Evolutionary conservation across 305 asterid genomes (phyloP).

Genomic region (Striga hermonthica): DNA sequence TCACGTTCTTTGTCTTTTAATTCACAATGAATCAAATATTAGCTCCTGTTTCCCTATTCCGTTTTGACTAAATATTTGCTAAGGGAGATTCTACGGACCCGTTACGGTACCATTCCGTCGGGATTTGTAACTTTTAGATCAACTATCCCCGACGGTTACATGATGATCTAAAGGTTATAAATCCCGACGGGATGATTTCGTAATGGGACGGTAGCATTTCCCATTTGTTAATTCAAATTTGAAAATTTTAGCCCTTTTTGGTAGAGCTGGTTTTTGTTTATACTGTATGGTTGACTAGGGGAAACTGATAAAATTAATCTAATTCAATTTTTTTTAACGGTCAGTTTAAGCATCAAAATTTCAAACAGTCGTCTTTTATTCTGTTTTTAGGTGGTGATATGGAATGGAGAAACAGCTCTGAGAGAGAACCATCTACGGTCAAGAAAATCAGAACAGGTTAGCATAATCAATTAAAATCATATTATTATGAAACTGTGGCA

Average conservation of each 20-base stretch:
- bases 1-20: conserved; percentile 31
- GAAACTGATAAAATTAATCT: conserved; percentile 7
- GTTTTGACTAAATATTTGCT: conserved; percentile 6
- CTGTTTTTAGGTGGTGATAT: conserved; percentile 56
- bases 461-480: conserved; percentile 6
- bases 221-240: no score
- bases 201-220: no score
- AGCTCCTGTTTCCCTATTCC: conserved; percentile 3
- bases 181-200: no score
- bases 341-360: conserved; percentile 32
- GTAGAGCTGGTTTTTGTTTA: neutral
- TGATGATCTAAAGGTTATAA: no score
- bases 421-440: conserved; percentile 68
- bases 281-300: neutral
- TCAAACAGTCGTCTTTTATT: conserved; percentile 20
- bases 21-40: conserved; percentile 26
- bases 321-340: neutral
- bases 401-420: conserved; percentile 83
- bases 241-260: neutral
- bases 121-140: no score
- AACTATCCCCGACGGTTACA: no score
- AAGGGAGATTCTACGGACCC: no score
- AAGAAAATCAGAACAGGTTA: conserved; percentile 86
- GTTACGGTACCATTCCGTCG: no score
- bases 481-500: neutral